These are phyloP conservation scores for Azolla pinnata DNA, from an alignment of 75 land plant genomes.

Conservation along the genomic window DNA sequence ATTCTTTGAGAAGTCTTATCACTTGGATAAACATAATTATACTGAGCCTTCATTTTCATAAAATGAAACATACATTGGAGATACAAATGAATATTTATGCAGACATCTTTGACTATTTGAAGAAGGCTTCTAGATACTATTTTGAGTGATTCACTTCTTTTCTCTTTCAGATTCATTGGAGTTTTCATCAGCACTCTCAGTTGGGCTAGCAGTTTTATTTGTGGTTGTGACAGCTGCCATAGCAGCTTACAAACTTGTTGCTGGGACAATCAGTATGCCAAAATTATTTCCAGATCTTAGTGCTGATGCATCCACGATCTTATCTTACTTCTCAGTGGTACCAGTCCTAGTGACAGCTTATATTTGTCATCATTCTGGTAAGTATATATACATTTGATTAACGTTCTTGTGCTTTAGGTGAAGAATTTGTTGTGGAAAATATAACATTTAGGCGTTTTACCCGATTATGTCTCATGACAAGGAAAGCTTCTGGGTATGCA, in stretches of 20 bases:
- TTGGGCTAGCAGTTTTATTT: slow-evolving; percentile 80
- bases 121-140: slow-evolving; percentile 14
- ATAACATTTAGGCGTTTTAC: no score
- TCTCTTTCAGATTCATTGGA: slow-evolving; percentile 64
- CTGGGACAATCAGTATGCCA: slow-evolving; percentile 48
- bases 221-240: slow-evolving; percentile 64
- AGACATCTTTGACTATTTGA: no score
- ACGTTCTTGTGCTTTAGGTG: not conserved
- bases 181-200: slow-evolving; percentile 75
- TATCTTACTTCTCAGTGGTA: slow-evolving; percentile 71
- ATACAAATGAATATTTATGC: no score
- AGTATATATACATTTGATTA: slow-evolving; percentile 5
- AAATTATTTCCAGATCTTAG: slow-evolving; percentile 56
- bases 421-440: no score
- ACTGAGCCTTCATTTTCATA: no score
- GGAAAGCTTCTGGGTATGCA: no score
- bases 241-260: slow-evolving; percentile 43
- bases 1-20: no score
- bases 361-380: slow-evolving; percentile 90
- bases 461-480: no score
- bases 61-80: no score
- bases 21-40: no score
- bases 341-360: slow-evolving; percentile 87
- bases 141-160: slow-evolving; percentile 5
- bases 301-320: slow-evolving; percentile 44